phyloP scores from a whole-genome alignment of 129 eudicot species.

The Escallonia herrerae region DNA sequence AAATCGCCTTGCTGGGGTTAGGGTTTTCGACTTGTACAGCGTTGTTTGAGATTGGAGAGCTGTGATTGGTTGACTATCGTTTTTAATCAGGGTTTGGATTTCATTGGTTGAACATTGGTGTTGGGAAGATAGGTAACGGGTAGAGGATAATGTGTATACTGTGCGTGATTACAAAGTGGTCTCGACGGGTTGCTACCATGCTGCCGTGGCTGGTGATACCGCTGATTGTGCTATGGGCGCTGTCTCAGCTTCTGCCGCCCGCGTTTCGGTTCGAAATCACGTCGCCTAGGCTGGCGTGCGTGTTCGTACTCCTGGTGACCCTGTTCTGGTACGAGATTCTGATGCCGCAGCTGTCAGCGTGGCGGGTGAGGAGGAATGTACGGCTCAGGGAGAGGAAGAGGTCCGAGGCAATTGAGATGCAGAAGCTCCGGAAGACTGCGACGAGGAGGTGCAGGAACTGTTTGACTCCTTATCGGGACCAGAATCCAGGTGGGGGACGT shows the following conservation, averaged over 20 bases:
- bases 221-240: constrained; percentile 77
- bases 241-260: constrained; percentile 88
- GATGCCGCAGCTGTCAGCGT: constrained; percentile 81
- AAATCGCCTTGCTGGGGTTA: constrained; percentile 41
- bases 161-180: constrained; percentile 95
- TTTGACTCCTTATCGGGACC: constrained; percentile 77
- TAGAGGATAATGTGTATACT: constrained; percentile 96
- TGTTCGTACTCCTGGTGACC: constrained; percentile 66
- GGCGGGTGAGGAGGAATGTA: constrained; percentile 76
- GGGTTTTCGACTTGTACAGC: constrained; percentile 12
- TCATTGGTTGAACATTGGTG: background rate
- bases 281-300: constrained; percentile 81
- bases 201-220: constrained; percentile 96
- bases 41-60: constrained; percentile 1
- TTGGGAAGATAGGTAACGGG: constrained; percentile 21
- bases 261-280: constrained; percentile 87
- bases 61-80: background rate
- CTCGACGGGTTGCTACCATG: constrained; percentile 90
- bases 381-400: constrained; percentile 77
- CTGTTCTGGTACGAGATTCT: constrained; percentile 86
- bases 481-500: constrained; percentile 83
- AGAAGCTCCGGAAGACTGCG: constrained; percentile 75
- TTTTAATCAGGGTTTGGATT: constrained; percentile 1
- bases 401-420: constrained; percentile 79
- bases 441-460: constrained; percentile 87